phyloP scores from a whole-genome alignment of 2,329 filamentous ascomycete genomes.

The Diplodia seriata region DNA sequence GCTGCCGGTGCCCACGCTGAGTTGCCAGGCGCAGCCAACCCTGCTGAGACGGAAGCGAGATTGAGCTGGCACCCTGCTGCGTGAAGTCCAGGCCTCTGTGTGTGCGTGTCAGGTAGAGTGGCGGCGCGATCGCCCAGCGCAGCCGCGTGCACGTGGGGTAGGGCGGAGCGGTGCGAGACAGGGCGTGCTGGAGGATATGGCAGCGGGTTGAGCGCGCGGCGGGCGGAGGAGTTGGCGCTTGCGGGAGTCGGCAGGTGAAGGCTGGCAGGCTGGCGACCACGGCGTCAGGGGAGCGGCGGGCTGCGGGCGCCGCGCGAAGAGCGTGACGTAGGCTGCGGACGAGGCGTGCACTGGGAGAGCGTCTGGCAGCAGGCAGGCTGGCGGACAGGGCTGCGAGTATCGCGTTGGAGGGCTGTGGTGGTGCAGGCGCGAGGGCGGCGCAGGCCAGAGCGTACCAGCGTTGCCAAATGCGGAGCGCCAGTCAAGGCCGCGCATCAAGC shows the following conservation, averaged over 20 bases:
- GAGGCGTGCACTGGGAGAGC: not conserved
- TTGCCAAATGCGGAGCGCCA: slow-evolving; percentile 27
- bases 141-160: slow-evolving; percentile 31
- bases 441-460: slow-evolving; percentile 11
- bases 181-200: slow-evolving; percentile 7
- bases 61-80: slow-evolving; percentile 31
- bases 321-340: not conserved
- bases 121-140: slow-evolving; percentile 20
- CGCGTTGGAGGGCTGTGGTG: slow-evolving; percentile 21
- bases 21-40: slow-evolving; percentile 27
- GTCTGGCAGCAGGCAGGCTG: not conserved
- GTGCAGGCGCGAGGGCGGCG: slow-evolving; percentile 22
- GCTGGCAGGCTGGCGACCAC: slow-evolving; percentile 6
- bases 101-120: slow-evolving; percentile 28
- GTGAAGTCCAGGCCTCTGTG: slow-evolving; percentile 25
- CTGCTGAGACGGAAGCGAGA: slow-evolving; percentile 34
- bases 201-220: slow-evolving; percentile 15
- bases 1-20: slow-evolving; percentile 26
- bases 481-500: slow-evolving; percentile 26
- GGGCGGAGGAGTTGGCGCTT: slow-evolving; percentile 27
- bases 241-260: slow-evolving; percentile 18
- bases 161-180: slow-evolving; percentile 25
- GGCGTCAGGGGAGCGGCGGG: slow-evolving; percentile 20
- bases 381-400: slow-evolving; percentile 21
- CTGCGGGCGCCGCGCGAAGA: slow-evolving; percentile 6